Evolutionary conservation across 805 yeast genomes (phyloP).

Genomic region (Maudiozyma bulderi): DNA sequence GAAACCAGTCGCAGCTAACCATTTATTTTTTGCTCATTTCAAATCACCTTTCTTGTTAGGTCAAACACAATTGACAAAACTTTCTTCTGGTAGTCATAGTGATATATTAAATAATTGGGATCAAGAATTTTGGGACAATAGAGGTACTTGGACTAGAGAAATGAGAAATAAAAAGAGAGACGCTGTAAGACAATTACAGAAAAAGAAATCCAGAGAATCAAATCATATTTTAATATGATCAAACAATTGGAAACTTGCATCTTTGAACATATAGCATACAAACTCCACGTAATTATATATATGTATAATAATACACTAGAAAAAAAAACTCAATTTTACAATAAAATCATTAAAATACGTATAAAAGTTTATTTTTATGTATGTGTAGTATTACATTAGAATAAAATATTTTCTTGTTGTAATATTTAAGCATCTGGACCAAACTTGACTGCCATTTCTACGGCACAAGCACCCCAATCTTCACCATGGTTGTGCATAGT

Average conservation of each 20-base stretch:
- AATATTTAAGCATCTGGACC: constrained; percentile 12
- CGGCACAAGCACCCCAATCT: constrained; percentile 99
- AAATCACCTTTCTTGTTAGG: constrained; percentile 82
- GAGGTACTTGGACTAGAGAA: constrained; percentile 72
- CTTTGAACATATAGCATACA: not conserved
- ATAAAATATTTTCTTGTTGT: too few relatives aligned
- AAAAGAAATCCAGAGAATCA: constrained; percentile 25
- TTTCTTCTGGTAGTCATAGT: constrained; percentile 20
- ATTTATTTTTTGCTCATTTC: constrained; percentile 72
- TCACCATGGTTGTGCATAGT: constrained; percentile 88
- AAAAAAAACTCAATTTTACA: too few relatives aligned
- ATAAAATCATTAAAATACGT: too few relatives aligned
- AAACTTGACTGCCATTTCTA: constrained; percentile 71
- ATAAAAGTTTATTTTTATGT: too few relatives aligned
- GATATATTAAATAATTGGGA: constrained; percentile 47
- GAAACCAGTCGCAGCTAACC: constrained; percentile 30
- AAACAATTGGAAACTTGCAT: not conserved
- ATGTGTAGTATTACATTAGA: too few relatives aligned
- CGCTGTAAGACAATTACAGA: constrained; percentile 48
- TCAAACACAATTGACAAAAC: constrained; percentile 67
- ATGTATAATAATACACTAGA: too few relatives aligned
- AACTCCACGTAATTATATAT: too few relatives aligned
- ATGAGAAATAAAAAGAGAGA: constrained; percentile 72
- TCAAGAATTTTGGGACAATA: constrained; percentile 67
- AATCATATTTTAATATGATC: constrained; percentile 4